phyloP scores from a whole-genome alignment of 352 stramenopile genomes.

The Phytophthora meadii region DNA sequence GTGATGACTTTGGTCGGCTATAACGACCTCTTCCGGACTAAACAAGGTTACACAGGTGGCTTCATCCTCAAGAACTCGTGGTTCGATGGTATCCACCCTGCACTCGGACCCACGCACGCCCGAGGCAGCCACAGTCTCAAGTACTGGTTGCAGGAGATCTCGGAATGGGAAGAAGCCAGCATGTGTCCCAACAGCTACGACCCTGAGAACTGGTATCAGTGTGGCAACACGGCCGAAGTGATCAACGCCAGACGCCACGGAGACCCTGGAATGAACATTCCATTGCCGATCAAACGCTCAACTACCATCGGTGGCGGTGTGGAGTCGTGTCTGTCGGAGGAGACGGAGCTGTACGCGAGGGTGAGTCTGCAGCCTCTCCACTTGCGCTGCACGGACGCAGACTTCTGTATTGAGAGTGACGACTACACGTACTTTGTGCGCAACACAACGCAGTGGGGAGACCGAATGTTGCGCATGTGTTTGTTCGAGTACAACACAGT shows the following conservation, averaged over 20 bases:
- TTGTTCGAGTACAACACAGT: slow-evolving; percentile 70
- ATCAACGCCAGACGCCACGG: slow-evolving; percentile 35
- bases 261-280: slow-evolving; percentile 45
- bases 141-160: slow-evolving; percentile 80
- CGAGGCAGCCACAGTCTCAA: slow-evolving; percentile 72
- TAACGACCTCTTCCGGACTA: slow-evolving; percentile 69
- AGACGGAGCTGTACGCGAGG: slow-evolving; percentile 62
- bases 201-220: slow-evolving; percentile 80
- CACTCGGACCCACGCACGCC: slow-evolving; percentile 63
- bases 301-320: slow-evolving; percentile 37
- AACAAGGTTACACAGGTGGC: slow-evolving; percentile 66
- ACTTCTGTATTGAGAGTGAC: slow-evolving; percentile 42
- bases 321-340: slow-evolving; percentile 60
- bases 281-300: slow-evolving; percentile 40
- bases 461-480: slow-evolving; percentile 76
- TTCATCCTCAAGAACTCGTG: slow-evolving; percentile 87
- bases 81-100: slow-evolving; percentile 66
- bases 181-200: slow-evolving; percentile 80
- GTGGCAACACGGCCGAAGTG: slow-evolving; percentile 63
- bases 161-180: slow-evolving; percentile 69
- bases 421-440: slow-evolving; percentile 68
- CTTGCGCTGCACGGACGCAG: slow-evolving; percentile 59
- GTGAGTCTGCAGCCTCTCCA: slow-evolving; percentile 71
- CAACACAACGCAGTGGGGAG: slow-evolving; percentile 65
- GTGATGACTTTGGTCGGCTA: slow-evolving; percentile 78